Percentiles rank a stretch among this genome's conserved stretches.
phyloP scores from a whole-genome alignment of 208 protist genomes.

The Porcisia hertigi region DNA sequence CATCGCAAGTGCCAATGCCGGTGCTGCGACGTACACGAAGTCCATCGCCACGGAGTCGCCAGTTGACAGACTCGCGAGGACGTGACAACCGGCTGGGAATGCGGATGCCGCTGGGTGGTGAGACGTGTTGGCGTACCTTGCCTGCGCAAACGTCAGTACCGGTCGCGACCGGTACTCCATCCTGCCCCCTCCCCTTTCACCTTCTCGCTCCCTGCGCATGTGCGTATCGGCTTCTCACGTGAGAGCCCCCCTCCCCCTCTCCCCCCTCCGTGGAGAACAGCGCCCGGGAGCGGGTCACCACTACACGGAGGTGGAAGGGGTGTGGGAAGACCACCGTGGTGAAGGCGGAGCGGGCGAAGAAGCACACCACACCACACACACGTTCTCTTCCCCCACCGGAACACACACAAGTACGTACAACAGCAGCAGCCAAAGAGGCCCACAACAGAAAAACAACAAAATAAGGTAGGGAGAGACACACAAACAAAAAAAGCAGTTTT shows the following conservation, averaged over 20 bases:
- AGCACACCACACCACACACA: constrained; percentile 2
- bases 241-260: too few species aligned
- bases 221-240: not conserved
- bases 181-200: not conserved
- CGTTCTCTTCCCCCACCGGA: too few species aligned
- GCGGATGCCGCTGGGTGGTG: constrained; percentile 21
- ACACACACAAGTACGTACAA: not conserved
- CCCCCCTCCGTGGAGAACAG: not conserved
- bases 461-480: not conserved
- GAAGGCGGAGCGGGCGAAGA: not conserved
- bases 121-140: constrained; percentile 22
- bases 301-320: not conserved
- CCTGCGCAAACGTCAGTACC: constrained; percentile 26
- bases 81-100: constrained; percentile 17
- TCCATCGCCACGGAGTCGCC: constrained; percentile 23
- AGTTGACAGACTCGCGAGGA: constrained; percentile 20
- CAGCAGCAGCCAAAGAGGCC: not conserved
- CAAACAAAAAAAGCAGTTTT: too few species aligned
- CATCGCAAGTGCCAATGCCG: constrained; percentile 27
- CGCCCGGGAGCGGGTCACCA: too few species aligned
- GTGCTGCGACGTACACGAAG: constrained; percentile 16
- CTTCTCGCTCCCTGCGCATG: not conserved
- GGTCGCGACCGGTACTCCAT: constrained; percentile 22
- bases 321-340: not conserved
- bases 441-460: not conserved